phyloP scores from a whole-genome alignment of 2,329 filamentous ascomycete genomes.

The Boeremia lycopersici region DNA sequence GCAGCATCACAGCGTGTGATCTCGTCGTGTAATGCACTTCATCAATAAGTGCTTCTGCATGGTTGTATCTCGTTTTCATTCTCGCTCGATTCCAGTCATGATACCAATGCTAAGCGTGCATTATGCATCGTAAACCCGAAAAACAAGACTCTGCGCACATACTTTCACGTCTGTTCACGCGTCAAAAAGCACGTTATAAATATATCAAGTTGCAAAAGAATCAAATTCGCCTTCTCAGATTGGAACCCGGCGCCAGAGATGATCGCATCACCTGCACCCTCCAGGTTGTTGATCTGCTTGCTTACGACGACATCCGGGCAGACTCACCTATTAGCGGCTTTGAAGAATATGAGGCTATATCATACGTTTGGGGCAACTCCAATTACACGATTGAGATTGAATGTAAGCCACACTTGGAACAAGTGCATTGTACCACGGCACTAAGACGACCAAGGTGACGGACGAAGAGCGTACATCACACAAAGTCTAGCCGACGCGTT shows the following conservation, averaged over 20 bases:
- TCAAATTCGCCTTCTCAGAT: not conserved
- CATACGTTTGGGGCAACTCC: slow-evolving; percentile 9
- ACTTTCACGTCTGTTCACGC: not conserved
- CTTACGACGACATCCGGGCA: not conserved
- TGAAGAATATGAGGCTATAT: slow-evolving; percentile 5
- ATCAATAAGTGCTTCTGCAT: no score
- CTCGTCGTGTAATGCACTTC: no score
- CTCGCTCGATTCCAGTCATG: no score
- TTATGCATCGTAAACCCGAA: not conserved
- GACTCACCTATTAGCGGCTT: not conserved
- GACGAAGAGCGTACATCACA: not conserved
- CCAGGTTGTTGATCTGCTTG: not conserved
- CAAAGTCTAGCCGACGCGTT: slow-evolving; percentile 3
- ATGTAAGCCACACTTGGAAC: not conserved
- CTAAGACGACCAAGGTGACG: not conserved
- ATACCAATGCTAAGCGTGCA: no score
- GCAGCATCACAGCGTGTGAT: not conserved
- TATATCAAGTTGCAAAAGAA: not conserved
- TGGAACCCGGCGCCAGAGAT: not conserved
- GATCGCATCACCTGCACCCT: not conserved
- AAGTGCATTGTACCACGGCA: not conserved
- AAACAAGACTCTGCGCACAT: not conserved
- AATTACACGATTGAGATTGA: not conserved
- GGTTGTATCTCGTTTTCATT: no score
- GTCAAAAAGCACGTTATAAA: not conserved